Evolutionary conservation across 768 basidiomycete species (phyloP), one percentile per base, ranked within the genome.

Genomic region (Kwoniella sp.): DNA sequence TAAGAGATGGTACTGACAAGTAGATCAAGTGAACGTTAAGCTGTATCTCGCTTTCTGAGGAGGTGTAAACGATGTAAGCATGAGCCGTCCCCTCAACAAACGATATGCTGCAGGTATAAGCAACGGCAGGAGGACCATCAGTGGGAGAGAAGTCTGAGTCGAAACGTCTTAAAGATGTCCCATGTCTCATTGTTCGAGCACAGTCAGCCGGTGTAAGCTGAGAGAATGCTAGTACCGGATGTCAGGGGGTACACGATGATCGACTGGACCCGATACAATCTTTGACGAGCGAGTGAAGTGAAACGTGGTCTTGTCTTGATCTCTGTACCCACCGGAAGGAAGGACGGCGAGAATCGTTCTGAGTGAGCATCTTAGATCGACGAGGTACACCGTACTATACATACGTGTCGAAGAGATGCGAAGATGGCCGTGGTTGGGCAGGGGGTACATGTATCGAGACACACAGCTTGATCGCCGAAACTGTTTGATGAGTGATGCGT

Each of bases 271-370:
- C n/a, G 5, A 13, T 13, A 37, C 13, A 13, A 37, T 37, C 20
- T 17, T 45, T 45, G 41, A 45, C 41, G 41, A 45, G 41, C 41
- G 41, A 45, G 41, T 45, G 41, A 45, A 45, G 41, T 45, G 41
- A 17, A 45, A 45, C 41, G 41, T 45, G 41, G 41, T 17, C 20
- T 45, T 45, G 41, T 45, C n/a, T n/a, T n/a, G n/a, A 45, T 45
- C 11, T 45, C 34, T 37, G 34, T 37, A 37, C 34, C 7, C 13
- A 13, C 34, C 34, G 34, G 13, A 13, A 37, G 34, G 34, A 7
- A 13, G 13, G 34, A 13, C 13, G 34, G 13, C 7, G 34, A 7
- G 34, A 37, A 34, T 13, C 13, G 41, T 8, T 45, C 11, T 11
- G 41, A 17, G 41, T 11, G 41, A 45, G 9, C 41, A 45, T 11